These are phyloP conservation scores for Saururus chinensis DNA, from an alignment of 164 flowering plant genomes.

Conservation along the genomic window DNA sequence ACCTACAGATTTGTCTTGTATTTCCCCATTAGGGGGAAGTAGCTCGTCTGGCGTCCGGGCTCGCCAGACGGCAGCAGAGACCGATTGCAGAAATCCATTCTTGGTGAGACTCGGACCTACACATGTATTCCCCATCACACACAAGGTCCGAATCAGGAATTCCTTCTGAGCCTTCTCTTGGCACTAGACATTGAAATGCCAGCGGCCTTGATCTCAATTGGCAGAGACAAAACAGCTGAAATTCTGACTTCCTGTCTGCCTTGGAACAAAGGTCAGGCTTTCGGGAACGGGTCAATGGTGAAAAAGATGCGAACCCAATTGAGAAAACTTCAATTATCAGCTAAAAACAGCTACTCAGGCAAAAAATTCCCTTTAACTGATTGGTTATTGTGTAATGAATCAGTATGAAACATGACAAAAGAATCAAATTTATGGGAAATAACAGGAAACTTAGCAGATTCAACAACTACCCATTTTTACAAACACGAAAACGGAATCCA, in stretches of 20 bases:
- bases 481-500: background rate
- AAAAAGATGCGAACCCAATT: too few relatives aligned
- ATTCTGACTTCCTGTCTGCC: too few relatives aligned
- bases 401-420: background rate
- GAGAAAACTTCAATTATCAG: too few relatives aligned
- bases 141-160: conserved; percentile 1
- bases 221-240: background rate
- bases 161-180: conserved; percentile 4
- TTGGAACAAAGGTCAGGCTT: too few relatives aligned
- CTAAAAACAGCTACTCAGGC: background rate
- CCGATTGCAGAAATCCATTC: conserved; percentile 28
- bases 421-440: background rate
- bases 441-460: background rate
- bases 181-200: conserved; percentile 5
- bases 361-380: background rate
- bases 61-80: conserved; percentile 35
- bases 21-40: conserved; percentile 8
- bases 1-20: background rate
- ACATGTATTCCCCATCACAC: conserved; percentile 56
- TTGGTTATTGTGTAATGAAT: background rate
- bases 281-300: too few relatives aligned
- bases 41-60: conserved; percentile 12
- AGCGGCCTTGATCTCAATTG: background rate
- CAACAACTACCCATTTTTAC: background rate
- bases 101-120: conserved; percentile 25